Percentiles rank a stretch among this genome's conserved stretches.
phyloP scores from a whole-genome alignment of 208 protist genomes.

The Trypanosomatidae sp. region DNA sequence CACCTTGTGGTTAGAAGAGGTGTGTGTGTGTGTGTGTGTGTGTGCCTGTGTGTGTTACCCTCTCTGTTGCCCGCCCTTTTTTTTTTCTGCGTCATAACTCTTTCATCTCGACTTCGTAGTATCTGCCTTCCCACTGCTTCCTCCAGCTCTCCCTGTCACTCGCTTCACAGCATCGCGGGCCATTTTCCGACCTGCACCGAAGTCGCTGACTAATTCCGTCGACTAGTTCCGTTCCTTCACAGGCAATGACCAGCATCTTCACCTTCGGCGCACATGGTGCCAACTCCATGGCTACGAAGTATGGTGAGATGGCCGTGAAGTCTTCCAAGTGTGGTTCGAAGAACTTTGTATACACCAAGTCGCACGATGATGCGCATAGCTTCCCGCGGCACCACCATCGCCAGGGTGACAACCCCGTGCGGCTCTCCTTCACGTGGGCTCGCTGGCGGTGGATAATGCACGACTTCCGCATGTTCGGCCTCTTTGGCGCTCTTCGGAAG shows the following conservation, averaged over 20 bases:
- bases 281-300: conserved; percentile 72
- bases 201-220: background rate
- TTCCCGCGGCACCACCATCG: conserved; percentile 82
- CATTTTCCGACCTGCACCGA: background rate
- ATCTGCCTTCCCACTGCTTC: background rate
- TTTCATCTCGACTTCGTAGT: background rate
- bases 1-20: background rate
- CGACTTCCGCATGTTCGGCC: conserved; percentile 92
- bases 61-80: background rate
- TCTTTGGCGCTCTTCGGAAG: conserved; percentile 64
- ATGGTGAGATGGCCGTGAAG: conserved; percentile 62
- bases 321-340: conserved; percentile 77
- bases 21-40: background rate
- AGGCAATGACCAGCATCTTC: conserved; percentile 72
- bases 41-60: background rate
- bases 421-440: conserved; percentile 65
- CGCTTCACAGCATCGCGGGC: background rate
- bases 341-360: conserved; percentile 84
- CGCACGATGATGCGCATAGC: conserved; percentile 66
- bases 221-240: background rate
- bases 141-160: background rate
- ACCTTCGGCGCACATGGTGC: conserved; percentile 66
- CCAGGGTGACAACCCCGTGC: conserved; percentile 76
- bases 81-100: background rate
- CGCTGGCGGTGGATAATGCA: conserved; percentile 86